phyloP scores from a whole-genome alignment of 1,139 yeast species.

The Sugiyamaella xylanicola region DNA sequence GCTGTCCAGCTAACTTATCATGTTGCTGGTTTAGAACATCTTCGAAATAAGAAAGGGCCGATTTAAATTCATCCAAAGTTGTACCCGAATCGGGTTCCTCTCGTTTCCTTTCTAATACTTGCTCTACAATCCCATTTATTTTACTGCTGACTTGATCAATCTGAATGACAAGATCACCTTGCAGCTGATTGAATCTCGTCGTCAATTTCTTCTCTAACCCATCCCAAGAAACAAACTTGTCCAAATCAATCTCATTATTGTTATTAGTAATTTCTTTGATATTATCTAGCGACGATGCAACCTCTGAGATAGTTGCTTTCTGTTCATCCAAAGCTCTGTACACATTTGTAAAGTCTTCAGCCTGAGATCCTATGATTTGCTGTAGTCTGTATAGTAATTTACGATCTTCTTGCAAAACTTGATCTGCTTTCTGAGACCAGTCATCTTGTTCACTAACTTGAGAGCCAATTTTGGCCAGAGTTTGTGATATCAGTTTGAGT shows the following conservation, averaged over 20 bases:
- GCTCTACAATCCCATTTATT: constrained; percentile 18
- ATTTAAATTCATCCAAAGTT: background rate
- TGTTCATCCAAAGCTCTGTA: constrained; percentile 19
- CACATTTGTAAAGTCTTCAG: constrained; percentile 21
- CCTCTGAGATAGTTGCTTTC: background rate
- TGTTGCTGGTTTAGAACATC: constrained; percentile 1
- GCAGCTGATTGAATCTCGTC: constrained; percentile 18
- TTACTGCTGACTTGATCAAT: constrained; percentile 21
- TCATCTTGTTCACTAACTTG: constrained; percentile 16
- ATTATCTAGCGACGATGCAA: constrained; percentile 14
- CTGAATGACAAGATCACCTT: constrained; percentile 15
- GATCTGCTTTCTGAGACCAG: constrained; percentile 22
- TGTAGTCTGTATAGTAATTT: constrained; percentile 11
- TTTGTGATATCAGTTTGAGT: constrained; percentile 13
- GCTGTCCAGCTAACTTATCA: constrained; percentile 9
- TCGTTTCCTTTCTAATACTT: background rate
- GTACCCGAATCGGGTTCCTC: constrained; percentile 1
- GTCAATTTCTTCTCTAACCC: constrained; percentile 18
- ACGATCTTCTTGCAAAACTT: constrained; percentile 15
- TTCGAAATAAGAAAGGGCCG: constrained; percentile 3
- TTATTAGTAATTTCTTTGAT: constrained; percentile 12
- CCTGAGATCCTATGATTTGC: constrained; percentile 16
- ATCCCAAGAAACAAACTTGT: constrained; percentile 21
- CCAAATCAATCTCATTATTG: constrained; percentile 13
- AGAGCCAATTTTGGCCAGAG: constrained; percentile 12